These are phyloP conservation scores for Fomitopsis pulvina DNA, from an alignment of 768 basidiomycete species.

Conservation along the genomic window DNA sequence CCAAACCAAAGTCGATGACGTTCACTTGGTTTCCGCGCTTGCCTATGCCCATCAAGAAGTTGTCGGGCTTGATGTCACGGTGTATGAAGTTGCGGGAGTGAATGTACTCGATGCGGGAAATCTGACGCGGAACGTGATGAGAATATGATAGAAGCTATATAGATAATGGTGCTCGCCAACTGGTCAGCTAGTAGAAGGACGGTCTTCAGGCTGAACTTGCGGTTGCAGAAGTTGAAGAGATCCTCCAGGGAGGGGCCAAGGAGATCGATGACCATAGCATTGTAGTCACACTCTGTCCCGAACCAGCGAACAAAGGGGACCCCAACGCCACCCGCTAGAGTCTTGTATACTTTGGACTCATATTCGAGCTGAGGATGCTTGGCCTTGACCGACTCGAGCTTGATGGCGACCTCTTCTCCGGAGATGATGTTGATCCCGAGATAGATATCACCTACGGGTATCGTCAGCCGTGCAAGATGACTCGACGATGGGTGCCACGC, in stretches of 20 bases:
- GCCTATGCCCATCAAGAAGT: conserved; percentile 99
- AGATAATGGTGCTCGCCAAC: conserved; percentile 67
- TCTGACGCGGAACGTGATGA: conserved; percentile 47
- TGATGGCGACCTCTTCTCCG: conserved; percentile 99
- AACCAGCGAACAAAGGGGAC: conserved; percentile 98
- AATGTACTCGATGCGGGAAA: conserved; percentile 98
- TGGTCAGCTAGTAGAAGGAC: conserved; percentile 96
- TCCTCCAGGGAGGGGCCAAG: conserved; percentile 90
- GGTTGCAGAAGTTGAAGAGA: conserved; percentile 92
- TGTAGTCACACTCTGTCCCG: conserved; percentile 96
- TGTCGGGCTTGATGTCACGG: conserved; percentile 98
- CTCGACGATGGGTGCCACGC: conserved; percentile 24
- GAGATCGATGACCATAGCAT: conserved; percentile 98
- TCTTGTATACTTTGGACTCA: conserved; percentile 93
- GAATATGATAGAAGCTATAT: not conserved
- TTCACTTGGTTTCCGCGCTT: conserved; percentile 99
- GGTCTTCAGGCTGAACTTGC: conserved; percentile 97
- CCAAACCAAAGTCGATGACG: conserved; percentile 95
- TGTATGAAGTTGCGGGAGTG: conserved; percentile 99
- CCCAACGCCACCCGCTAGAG: conserved; percentile 97
- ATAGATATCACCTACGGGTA: conserved; percentile 84
- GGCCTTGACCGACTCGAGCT: conserved; percentile 99
- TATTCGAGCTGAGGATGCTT: conserved; percentile 99
- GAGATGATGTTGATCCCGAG: conserved; percentile 99
- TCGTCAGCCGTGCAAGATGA: conserved; percentile 8